Conservation (phyloP, 2,329 filamentous ascomycete genomes). For the Neonectria neomacrospora region DNA sequence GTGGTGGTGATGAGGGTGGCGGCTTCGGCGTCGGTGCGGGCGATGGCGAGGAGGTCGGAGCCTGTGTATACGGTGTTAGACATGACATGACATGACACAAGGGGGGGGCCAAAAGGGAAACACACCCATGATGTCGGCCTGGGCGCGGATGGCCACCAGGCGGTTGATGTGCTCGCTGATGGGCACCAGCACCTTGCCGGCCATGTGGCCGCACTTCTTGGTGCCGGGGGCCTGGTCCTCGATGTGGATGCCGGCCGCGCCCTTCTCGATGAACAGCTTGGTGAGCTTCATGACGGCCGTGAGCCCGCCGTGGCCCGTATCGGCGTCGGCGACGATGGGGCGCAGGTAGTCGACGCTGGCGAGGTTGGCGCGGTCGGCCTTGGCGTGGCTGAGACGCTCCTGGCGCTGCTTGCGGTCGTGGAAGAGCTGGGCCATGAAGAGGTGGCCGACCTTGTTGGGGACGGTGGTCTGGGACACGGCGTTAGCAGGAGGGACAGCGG, state of each 20-base stretch:
- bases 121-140: slow-evolving; percentile 95
- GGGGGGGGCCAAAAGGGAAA: no score
- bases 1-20: slow-evolving; percentile 96
- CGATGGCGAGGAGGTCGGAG: slow-evolving; percentile 87
- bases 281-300: slow-evolving; percentile 99
- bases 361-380: slow-evolving; percentile 76
- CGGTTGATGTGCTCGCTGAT: slow-evolving; percentile 99
- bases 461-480: slow-evolving; percentile 85
- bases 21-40: slow-evolving; percentile 96
- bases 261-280: slow-evolving; percentile 96
- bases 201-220: slow-evolving; percentile 99
- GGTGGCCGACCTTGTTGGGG: slow-evolving; percentile 96
- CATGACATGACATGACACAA: not conserved
- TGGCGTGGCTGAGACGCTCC: slow-evolving; percentile 83
- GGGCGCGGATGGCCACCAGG: slow-evolving; percentile 93
- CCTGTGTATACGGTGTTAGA: slow-evolving; percentile 56
- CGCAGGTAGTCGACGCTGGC: slow-evolving; percentile 92
- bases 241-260: slow-evolving; percentile 97
- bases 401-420: slow-evolving; percentile 99
- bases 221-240: slow-evolving; percentile 98
- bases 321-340: slow-evolving; percentile 95
- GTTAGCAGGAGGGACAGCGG: slow-evolving; percentile 21
- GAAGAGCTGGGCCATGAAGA: slow-evolving; percentile 99
- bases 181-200: slow-evolving; percentile 95
- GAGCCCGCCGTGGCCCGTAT: slow-evolving; percentile 95